Evolutionary conservation across 2,329 filamentous ascomycete species (phyloP), one percentile per base, ranked within the genome.

Genomic region (Hymenoscyphus albidus): DNA sequence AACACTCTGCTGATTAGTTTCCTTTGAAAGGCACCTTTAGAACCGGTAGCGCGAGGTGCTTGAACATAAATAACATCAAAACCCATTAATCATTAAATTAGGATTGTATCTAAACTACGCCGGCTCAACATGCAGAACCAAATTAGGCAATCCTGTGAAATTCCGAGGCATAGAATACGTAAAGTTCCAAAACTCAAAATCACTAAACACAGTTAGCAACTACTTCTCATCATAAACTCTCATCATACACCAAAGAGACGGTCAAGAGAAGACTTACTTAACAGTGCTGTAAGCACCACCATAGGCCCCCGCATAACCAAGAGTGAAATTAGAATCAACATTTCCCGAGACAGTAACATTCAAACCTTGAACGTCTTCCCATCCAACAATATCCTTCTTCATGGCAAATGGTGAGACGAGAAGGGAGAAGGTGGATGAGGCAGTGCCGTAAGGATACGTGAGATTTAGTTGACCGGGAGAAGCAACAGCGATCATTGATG

Each of bases 361-460:
- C 2, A 85, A 65, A 0, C 83, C 82, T 39, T 80, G 78, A 0
- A 85, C 74, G 66, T 84, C 83, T 0, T 71, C 74, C 78, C 82
- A 84, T 1, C 76, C 72, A 0, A 70, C 54, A 0, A 86, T 74
- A 39, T 81, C 81, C 5, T 74, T 76, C 68, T 78, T 80, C 2
- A 75, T 73, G n/a, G 67, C 66, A 6, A 82, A 81, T 2, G 81
- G 81, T 0, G 79, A 80, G 0, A 86, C 78, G 2, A 83, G 68
- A 31, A 86, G 78, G 1, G 78, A 80, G 70, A 86, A 86, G 16
- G 79, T 74, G 31, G 81, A 83, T 3, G 74, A 75, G 0, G 76
- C 70, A 55, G 80, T 83, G 1, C 83, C 85, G 14, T 75, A 68
- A 0, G 85, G 85, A 67, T 88, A 88, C 0, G 80, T 79, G 2